Evolutionary conservation across 768 basidiomycete genomes (phyloP).

Genomic region (Flagelloscypha sp.): DNA sequence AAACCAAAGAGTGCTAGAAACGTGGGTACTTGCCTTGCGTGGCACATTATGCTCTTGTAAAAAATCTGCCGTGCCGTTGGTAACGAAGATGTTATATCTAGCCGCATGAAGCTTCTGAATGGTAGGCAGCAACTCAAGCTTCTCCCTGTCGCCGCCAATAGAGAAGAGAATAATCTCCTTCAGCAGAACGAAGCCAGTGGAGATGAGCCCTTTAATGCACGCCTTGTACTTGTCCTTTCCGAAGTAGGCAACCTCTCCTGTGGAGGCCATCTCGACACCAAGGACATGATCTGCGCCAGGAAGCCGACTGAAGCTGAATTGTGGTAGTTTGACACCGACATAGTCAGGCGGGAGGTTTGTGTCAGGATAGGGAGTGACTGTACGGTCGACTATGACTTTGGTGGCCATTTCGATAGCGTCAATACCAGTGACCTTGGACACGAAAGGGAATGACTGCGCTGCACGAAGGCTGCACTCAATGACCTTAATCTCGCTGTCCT

Average conservation of each 20-base stretch:
- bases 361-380: slow-evolving; percentile 87
- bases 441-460: slow-evolving; percentile 97
- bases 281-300: slow-evolving; percentile 96
- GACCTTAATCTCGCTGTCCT: slow-evolving; percentile 99
- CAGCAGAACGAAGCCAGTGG: slow-evolving; percentile 89
- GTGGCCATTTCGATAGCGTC: slow-evolving; percentile 99
- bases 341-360: slow-evolving; percentile 83
- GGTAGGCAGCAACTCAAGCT: slow-evolving; percentile 89
- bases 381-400: slow-evolving; percentile 92
- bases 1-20: not conserved
- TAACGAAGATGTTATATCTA: slow-evolving; percentile 95
- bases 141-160: slow-evolving; percentile 94
- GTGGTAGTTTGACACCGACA: slow-evolving; percentile 99
- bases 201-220: slow-evolving; percentile 93
- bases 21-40: slow-evolving; percentile 61
- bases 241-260: slow-evolving; percentile 98
- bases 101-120: slow-evolving; percentile 91
- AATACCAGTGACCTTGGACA: slow-evolving; percentile 95
- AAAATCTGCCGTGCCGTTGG: slow-evolving; percentile 95
- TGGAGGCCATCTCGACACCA: slow-evolving; percentile 99
- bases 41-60: slow-evolving; percentile 93
- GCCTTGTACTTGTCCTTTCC: slow-evolving; percentile 97
- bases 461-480: slow-evolving; percentile 99
- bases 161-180: slow-evolving; percentile 98
- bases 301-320: slow-evolving; percentile 95